phyloP scores from a whole-genome alignment of 2,329 filamentous ascomycete genomes.

The Aspergillus uvarum region DNA sequence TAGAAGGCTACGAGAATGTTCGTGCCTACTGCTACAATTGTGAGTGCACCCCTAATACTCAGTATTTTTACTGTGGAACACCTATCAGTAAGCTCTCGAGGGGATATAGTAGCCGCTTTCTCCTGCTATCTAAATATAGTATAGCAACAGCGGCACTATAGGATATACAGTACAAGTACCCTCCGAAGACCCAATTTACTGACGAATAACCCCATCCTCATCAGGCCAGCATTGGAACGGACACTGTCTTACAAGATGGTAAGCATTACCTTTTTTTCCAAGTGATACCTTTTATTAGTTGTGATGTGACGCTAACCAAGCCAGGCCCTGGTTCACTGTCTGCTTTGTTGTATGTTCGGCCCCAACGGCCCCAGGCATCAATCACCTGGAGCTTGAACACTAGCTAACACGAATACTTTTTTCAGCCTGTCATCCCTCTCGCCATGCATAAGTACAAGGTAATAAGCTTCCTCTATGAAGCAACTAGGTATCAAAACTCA shows the following conservation, averaged over 20 bases:
- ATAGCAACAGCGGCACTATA: too few species aligned
- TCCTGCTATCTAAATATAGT: not conserved
- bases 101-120: not conserved
- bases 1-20: conserved; percentile 48
- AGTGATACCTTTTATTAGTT: too few species aligned
- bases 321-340: conserved; percentile 47
- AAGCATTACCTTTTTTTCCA: conserved; percentile 13
- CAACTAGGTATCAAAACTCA: too few species aligned
- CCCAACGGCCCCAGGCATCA: too few species aligned
- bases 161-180: not conserved
- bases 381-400: not conserved
- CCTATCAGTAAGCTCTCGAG: not conserved
- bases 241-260: conserved; percentile 47
- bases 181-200: conserved; percentile 1
- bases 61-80: not conserved
- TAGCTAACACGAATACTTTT: conserved; percentile 5
- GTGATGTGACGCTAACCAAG: not conserved
- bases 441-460: conserved; percentile 42
- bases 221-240: conserved; percentile 46
- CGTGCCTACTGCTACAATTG: conserved; percentile 50
- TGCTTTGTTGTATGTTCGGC: conserved; percentile 42
- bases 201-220: not conserved
- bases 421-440: conserved; percentile 41
- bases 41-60: conserved; percentile 19
- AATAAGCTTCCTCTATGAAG: not conserved